Percentiles rank a stretch among this genome's conserved stretches.
phyloP scores from a whole-genome alignment of 2,329 filamentous ascomycete genomes.

The Xenosphaeropsis pyriputrescens region DNA sequence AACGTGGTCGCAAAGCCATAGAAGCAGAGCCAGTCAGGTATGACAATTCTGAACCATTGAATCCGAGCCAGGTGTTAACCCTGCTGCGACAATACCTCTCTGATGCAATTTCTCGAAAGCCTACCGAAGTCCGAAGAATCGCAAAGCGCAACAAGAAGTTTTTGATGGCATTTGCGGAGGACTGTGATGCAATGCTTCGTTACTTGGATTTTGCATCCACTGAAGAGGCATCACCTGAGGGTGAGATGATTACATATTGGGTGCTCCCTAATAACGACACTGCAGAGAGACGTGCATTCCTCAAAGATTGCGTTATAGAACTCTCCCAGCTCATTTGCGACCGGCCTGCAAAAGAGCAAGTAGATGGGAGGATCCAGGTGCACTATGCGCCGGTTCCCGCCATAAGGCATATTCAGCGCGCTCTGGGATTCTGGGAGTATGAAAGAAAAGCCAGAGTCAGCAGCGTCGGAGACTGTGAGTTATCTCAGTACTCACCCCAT shows the following conservation, averaged over 20 bases:
- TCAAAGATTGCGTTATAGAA: neutral
- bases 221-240: constrained; percentile 12
- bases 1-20: constrained; percentile 36
- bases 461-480: constrained; percentile 6
- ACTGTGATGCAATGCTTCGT: constrained; percentile 41
- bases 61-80: neutral
- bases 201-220: constrained; percentile 37
- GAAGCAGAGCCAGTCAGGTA: constrained; percentile 34
- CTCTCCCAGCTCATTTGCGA: neutral
- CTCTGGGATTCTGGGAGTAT: constrained; percentile 15
- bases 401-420: constrained; percentile 11
- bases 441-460: constrained; percentile 12
- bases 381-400: constrained; percentile 6
- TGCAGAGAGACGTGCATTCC: neutral
- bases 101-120: constrained; percentile 34
- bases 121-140: constrained; percentile 35
- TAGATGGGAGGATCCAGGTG: constrained; percentile 2
- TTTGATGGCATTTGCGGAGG: constrained; percentile 43
- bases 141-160: constrained; percentile 48
- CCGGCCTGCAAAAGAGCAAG: constrained; percentile 7
- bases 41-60: constrained; percentile 14
- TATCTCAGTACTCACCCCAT: no score
- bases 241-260: constrained; percentile 16
- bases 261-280: constrained; percentile 9
- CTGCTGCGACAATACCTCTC: constrained; percentile 42